Evolutionary conservation across 108 stramenopile genomes (phyloP).

Genomic region (Skeletonema marinoi): DNA sequence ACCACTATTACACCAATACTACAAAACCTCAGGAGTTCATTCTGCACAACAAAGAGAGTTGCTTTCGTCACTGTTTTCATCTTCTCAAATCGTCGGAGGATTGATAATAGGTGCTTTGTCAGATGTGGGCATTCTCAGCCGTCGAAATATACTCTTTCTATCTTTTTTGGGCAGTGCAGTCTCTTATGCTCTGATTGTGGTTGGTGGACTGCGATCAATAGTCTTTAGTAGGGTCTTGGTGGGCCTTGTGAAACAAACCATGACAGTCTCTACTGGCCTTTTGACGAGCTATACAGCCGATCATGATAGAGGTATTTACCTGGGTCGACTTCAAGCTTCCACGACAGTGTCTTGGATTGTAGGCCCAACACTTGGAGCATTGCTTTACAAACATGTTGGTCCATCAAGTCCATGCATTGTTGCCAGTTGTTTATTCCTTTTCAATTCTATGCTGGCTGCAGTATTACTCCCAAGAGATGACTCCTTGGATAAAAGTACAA

Average conservation of each 20-base stretch:
- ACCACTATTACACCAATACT: conserved; percentile 87
- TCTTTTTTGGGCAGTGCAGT: conserved; percentile 87
- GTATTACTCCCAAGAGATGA: conserved; percentile 50
- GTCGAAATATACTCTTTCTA: conserved; percentile 70
- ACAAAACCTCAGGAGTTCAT: conserved; percentile 66
- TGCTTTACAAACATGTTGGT: conserved; percentile 70
- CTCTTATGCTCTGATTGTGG: conserved; percentile 79
- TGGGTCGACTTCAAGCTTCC: conserved; percentile 69
- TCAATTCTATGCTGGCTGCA: conserved; percentile 61
- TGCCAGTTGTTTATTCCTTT: conserved; percentile 59
- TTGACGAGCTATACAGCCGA: conserved; percentile 62
- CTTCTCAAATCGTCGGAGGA: conserved; percentile 89
- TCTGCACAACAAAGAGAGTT: conserved; percentile 80
- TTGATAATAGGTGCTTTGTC: conserved; percentile 76
- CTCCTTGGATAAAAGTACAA: conserved; percentile 12
- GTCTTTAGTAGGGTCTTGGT: conserved; percentile 81
- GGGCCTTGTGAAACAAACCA: conserved; percentile 93
- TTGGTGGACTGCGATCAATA: conserved; percentile 60
- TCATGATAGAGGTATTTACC: conserved; percentile 52
- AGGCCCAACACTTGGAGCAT: conserved; percentile 75
- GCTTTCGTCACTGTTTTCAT: conserved; percentile 79
- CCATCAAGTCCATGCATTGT: conserved; percentile 55
- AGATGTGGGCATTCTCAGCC: conserved; percentile 65
- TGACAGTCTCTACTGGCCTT: conserved; percentile 90
- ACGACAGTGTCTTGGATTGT: conserved; percentile 74